These are phyloP conservation scores for Naganishia onofrii DNA, from an alignment of 768 basidiomycete species.

Conservation along the genomic window DNA sequence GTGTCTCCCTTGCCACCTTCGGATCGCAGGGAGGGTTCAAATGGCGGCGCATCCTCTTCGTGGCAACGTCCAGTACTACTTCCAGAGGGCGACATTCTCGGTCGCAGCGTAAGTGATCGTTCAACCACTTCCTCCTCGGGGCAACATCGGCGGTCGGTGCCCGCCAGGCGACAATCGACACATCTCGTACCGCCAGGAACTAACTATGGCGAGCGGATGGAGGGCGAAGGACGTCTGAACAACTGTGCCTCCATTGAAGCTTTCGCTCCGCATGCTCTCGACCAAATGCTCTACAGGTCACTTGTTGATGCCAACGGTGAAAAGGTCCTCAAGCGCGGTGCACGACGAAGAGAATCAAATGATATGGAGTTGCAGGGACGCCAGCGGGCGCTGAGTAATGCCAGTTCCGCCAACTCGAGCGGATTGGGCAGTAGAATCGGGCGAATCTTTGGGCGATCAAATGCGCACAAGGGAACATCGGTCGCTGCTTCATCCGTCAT, in stretches of 20 bases:
- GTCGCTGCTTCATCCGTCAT: conserved; percentile 10
- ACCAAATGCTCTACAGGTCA: conserved; percentile 40
- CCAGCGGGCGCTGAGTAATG: conserved; percentile 45
- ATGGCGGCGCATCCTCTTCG: neutral
- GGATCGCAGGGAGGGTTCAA: neutral
- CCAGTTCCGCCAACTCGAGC: conserved; percentile 33
- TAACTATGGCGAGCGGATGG: neutral
- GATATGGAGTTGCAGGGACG: conserved; percentile 28
- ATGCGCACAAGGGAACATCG: conserved; percentile 35
- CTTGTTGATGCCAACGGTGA: conserved; percentile 19
- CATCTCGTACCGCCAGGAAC: conserved; percentile 19
- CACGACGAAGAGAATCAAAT: conserved; percentile 9
- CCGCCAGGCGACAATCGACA: conserved; percentile 25
- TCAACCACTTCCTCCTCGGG: conserved; percentile 26
- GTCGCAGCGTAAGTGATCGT: conserved; percentile 30
- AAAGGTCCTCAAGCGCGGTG: neutral
- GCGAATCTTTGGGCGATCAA: conserved; percentile 39
- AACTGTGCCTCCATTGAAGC: conserved; percentile 34
- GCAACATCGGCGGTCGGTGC: neutral
- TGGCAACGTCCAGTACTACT: neutral
- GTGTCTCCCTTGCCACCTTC: conserved; percentile 23
- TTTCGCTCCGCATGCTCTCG: conserved; percentile 32
- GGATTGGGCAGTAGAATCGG: conserved; percentile 41
- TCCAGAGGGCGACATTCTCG: conserved; percentile 14
- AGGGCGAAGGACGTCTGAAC: neutral